Conservation (phyloP, 2,329 filamentous ascomycete genomes). For the Shiraia bambusicola region DNA sequence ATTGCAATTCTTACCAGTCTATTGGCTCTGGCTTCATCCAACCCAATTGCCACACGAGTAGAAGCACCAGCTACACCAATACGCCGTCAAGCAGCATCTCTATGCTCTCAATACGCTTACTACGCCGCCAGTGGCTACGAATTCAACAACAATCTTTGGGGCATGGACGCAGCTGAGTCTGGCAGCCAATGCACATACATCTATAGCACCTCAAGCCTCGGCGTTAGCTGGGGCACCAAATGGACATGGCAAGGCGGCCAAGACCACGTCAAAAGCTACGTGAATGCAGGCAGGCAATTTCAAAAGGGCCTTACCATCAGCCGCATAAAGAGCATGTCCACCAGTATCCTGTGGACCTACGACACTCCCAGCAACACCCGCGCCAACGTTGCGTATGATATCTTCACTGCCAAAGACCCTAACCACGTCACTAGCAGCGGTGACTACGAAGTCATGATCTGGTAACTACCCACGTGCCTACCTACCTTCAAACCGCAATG, state of each 20-base stretch:
- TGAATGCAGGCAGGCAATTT: slow-evolving; percentile 19
- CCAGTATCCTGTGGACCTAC: slow-evolving; percentile 23
- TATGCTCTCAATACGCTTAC: slow-evolving; percentile 4
- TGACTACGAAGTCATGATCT: slow-evolving; percentile 31
- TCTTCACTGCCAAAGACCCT: slow-evolving; percentile 24
- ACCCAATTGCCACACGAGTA: not conserved
- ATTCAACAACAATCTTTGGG: slow-evolving; percentile 6
- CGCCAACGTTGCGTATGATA: slow-evolving; percentile 29
- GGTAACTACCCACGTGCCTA: no score
- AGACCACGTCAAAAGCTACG: slow-evolving; percentile 24
- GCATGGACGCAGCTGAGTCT: slow-evolving; percentile 6
- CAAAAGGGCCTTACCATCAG: slow-evolving; percentile 15
- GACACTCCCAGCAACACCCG: slow-evolving; percentile 14
- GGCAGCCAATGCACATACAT: slow-evolving; percentile 19
- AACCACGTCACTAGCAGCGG: slow-evolving; percentile 27
- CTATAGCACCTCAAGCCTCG: slow-evolving; percentile 8
- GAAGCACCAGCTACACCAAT: not conserved
- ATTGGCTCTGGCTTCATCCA: slow-evolving; percentile 1
- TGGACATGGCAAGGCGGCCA: slow-evolving; percentile 18
- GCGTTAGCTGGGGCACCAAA: slow-evolving; percentile 11
- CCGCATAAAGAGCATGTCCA: slow-evolving; percentile 22
- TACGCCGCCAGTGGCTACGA: slow-evolving; percentile 4
- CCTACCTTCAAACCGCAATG: no score
- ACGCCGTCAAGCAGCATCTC: slow-evolving; percentile 7
- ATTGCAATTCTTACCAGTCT: not conserved